These are phyloP conservation scores for Tetradesmus obliquus DNA, from an alignment of 139 green algal species.

Conservation along the genomic window DNA sequence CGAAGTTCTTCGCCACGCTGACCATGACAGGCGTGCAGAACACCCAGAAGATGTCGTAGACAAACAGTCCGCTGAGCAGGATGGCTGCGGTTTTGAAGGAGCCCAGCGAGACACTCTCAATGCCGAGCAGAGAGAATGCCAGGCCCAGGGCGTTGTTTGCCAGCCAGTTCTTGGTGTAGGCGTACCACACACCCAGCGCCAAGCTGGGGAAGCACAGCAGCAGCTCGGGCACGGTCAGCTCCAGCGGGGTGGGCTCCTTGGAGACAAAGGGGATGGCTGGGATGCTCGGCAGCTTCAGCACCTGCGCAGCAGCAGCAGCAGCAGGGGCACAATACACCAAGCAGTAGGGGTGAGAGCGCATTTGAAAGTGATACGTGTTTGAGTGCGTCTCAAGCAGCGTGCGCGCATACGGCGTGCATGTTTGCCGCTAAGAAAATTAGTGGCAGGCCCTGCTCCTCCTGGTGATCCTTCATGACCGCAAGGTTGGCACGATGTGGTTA, in stretches of 20 bases:
- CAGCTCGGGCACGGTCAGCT: constrained; percentile 69
- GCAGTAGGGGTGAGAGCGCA: too few species aligned
- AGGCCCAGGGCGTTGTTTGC: constrained; percentile 97
- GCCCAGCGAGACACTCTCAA: constrained; percentile 96
- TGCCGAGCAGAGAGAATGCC: constrained; percentile 93
- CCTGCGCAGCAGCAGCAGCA: constrained; percentile 64
- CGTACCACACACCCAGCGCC: constrained; percentile 89
- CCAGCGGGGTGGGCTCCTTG: constrained; percentile 59
- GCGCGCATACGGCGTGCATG: too few species aligned
- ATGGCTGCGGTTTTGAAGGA: constrained; percentile 86
- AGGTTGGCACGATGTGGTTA: too few species aligned
- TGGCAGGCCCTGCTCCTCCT: too few species aligned
- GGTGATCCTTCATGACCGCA: too few species aligned
- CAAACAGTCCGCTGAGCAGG: constrained; percentile 92
- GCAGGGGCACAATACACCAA: constrained; percentile 55
- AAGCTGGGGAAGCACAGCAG: constrained; percentile 58
- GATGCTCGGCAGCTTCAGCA: constrained; percentile 31
- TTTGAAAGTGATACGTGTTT: too few species aligned
- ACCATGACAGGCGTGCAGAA: constrained; percentile 99
- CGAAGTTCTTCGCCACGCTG: constrained; percentile 95
- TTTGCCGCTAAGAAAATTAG: too few species aligned
- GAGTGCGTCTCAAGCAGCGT: background rate
- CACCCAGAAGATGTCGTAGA: constrained; percentile 99
- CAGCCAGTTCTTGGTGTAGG: constrained; percentile 91
- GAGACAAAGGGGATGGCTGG: constrained; percentile 42